phyloP scores from a whole-genome alignment of 2,329 filamentous ascomycete genomes.

The Sporothrix brunneoviolacea region DNA sequence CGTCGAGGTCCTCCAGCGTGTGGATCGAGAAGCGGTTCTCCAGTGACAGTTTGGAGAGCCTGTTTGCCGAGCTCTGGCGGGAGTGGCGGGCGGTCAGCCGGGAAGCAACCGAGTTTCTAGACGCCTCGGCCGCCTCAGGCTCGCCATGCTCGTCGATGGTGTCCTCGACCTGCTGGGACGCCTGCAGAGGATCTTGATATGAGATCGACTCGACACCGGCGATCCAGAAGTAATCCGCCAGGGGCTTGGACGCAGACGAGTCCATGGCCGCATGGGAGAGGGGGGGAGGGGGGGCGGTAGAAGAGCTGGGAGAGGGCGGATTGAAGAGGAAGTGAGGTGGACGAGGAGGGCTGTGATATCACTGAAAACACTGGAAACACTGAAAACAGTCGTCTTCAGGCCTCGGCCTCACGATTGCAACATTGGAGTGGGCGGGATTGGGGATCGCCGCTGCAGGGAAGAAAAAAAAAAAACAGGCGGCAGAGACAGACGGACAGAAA shows the following conservation, averaged over 20 bases:
- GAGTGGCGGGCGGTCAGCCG: slow-evolving; percentile 46
- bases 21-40: slow-evolving; percentile 45
- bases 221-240: slow-evolving; percentile 73
- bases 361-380: background rate
- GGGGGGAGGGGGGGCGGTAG: slow-evolving; percentile 4
- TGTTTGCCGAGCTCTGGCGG: slow-evolving; percentile 53
- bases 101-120: slow-evolving; percentile 20
- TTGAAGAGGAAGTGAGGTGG: background rate
- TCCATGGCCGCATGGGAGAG: slow-evolving; percentile 43
- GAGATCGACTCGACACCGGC: slow-evolving; percentile 62
- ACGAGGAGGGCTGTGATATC: background rate
- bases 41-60: slow-evolving; percentile 45
- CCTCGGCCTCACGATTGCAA: slow-evolving; percentile 9
- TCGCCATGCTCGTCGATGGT: slow-evolving; percentile 60
- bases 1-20: slow-evolving; percentile 52
- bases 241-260: slow-evolving; percentile 50
- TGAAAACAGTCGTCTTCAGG: slow-evolving; percentile 6
- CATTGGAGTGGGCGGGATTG: slow-evolving; percentile 8
- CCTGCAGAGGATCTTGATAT: slow-evolving; percentile 49
- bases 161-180: slow-evolving; percentile 41
- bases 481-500: background rate
- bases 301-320: background rate
- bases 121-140: slow-evolving; percentile 36
- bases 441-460: slow-evolving; percentile 4
- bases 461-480: background rate